Evolutionary conservation across 140 eudicot genomes (phyloP).

Genomic region (Cichorium intybus): DNA sequence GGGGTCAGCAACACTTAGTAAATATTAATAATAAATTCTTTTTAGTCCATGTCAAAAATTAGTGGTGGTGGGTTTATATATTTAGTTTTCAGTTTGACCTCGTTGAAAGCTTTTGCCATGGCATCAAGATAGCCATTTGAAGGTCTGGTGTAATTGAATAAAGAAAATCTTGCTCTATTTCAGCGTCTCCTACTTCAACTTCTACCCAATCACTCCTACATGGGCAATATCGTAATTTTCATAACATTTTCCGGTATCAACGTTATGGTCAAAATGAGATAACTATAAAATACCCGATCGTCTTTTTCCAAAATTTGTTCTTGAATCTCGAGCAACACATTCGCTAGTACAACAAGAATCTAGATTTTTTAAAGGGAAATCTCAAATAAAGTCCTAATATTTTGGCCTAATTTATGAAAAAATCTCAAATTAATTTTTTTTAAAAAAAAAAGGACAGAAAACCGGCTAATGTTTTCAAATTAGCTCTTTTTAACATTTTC

Average conservation of each 20-base stretch:
- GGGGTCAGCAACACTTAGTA: constrained; percentile 73
- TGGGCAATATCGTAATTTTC: neutral
- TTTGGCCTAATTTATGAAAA: too few relatives aligned
- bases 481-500: too few relatives aligned
- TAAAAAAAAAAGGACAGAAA: too few relatives aligned
- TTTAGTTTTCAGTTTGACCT: constrained; percentile 42
- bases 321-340: constrained; percentile 73
- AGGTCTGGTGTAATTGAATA: constrained; percentile 52
- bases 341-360: constrained; percentile 82
- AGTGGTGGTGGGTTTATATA: neutral
- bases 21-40: neutral
- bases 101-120: constrained; percentile 75
- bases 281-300: constrained; percentile 44
- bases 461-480: too few relatives aligned
- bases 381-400: too few relatives aligned
- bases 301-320: constrained; percentile 70
- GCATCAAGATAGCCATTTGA: constrained; percentile 66
- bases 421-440: too few relatives aligned
- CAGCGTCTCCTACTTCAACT: constrained; percentile 57
- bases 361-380: too few relatives aligned
- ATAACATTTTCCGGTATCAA: neutral
- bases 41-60: neutral
- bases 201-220: constrained; percentile 98
- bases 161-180: constrained; percentile 43
- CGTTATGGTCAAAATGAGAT: neutral